These are phyloP conservation scores for Plectranthus barbatus DNA, from an alignment of 257 asterid species.

Conservation along the genomic window DNA sequence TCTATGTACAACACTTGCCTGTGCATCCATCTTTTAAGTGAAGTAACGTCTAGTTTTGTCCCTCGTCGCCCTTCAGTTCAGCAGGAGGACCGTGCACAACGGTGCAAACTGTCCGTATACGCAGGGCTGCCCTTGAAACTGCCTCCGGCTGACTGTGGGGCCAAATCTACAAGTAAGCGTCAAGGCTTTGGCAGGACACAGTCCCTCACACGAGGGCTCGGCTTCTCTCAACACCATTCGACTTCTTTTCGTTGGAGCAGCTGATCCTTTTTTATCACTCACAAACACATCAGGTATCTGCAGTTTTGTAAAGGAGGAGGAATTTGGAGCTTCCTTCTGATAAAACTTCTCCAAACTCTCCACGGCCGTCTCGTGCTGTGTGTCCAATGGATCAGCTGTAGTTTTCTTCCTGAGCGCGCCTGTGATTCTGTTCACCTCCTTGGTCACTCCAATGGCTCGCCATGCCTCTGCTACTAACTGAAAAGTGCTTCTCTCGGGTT, in stretches of 20 bases:
- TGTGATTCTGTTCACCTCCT: constrained; percentile 33
- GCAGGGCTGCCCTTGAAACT: constrained; percentile 37
- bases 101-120: constrained; percentile 35
- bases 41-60: too few relatives aligned
- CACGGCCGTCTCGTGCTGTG: constrained; percentile 9
- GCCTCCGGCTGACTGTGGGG: constrained; percentile 32
- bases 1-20: not conserved
- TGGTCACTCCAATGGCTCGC: constrained; percentile 30
- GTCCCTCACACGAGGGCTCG: constrained; percentile 29
- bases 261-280: constrained; percentile 35
- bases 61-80: constrained; percentile 20
- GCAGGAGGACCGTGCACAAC: constrained; percentile 33
- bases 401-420: constrained; percentile 10
- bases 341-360: constrained; percentile 42
- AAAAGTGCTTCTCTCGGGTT: constrained; percentile 41
- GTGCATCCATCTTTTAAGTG: too few relatives aligned
- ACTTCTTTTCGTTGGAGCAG: constrained; percentile 21
- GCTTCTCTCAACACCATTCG: constrained; percentile 43
- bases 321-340: constrained; percentile 28
- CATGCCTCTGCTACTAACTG: constrained; percentile 42
- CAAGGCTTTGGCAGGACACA: constrained; percentile 30
- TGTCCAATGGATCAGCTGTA: constrained; percentile 1
- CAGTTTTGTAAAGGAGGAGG: constrained; percentile 27
- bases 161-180: constrained; percentile 29
- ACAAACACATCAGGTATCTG: constrained; percentile 46